These are phyloP conservation scores for Cajanus cajan DNA, from an alignment of 306 rosid genomes.

Conservation along the genomic window DNA sequence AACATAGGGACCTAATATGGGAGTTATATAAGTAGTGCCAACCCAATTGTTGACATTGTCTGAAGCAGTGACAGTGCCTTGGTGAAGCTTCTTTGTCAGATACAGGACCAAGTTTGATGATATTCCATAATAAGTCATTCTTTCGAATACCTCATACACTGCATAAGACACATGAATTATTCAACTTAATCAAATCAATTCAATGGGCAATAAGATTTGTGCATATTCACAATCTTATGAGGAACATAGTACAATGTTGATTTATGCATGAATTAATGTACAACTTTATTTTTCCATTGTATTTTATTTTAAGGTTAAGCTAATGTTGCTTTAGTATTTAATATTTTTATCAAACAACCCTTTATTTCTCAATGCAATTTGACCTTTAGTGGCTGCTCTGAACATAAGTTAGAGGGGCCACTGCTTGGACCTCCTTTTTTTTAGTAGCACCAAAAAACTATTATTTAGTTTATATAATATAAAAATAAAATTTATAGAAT, in stretches of 20 bases:
- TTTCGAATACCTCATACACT: conserved; percentile 67
- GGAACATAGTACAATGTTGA: neutral
- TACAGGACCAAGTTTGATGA: conserved; percentile 59
- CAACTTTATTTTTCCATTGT: too few relatives aligned
- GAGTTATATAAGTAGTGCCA: conserved; percentile 68
- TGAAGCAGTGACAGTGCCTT: conserved; percentile 59
- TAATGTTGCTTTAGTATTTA: neutral
- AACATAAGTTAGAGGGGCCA: too few relatives aligned
- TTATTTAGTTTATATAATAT: too few relatives aligned
- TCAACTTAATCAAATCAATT: neutral
- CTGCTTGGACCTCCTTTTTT: too few relatives aligned
- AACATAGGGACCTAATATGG: conserved; percentile 72
- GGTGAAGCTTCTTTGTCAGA: conserved; percentile 54
- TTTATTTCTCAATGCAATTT: neutral
- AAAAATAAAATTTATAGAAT: too few relatives aligned
- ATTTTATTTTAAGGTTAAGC: neutral
- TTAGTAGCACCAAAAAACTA: too few relatives aligned
- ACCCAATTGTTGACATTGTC: conserved; percentile 69
- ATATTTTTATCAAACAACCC: neutral
- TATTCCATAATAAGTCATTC: conserved; percentile 73
- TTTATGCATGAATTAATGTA: neutral
- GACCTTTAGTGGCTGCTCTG: too few relatives aligned
- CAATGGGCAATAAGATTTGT: neutral
- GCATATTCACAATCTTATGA: neutral
- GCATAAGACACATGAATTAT: neutral